phyloP scores from a whole-genome alignment of 345 rosid species.

The Raphanus raphanistrum region DNA sequence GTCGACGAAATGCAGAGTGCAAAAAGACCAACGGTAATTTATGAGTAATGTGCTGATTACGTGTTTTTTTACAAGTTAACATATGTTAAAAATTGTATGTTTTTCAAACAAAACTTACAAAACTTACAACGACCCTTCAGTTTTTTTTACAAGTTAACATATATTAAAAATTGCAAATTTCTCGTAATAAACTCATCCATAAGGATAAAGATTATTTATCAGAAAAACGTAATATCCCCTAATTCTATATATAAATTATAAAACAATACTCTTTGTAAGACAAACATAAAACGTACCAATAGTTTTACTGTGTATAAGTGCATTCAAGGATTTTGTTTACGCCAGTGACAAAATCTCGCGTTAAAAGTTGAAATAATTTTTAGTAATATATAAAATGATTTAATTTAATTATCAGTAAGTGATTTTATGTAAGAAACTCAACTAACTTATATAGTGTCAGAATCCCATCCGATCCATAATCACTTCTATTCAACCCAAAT shows the following conservation, averaged over 20 bases:
- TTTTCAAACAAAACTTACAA: neutral
- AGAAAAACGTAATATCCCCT: neutral
- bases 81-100: neutral
- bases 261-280: neutral
- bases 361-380: too few relatives aligned
- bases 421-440: too few relatives aligned
- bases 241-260: neutral
- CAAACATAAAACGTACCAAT: neutral
- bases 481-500: neutral
- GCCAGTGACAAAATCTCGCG: too few relatives aligned
- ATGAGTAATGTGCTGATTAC: neutral
- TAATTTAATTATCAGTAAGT: too few relatives aligned
- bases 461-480: neutral
- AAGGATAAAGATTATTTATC: neutral
- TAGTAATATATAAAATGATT: too few relatives aligned
- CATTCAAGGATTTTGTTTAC: neutral
- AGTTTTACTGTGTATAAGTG: neutral
- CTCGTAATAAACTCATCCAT: neutral
- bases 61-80: neutral
- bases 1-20: conserved; percentile 1
- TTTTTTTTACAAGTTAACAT: neutral
- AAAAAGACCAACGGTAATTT: neutral
- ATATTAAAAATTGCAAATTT: neutral
- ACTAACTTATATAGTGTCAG: too few relatives aligned
- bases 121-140: too few relatives aligned